A percentile compares a stretch with the other conserved stretches of the same genome.
These are phyloP conservation scores for Paramecium biaurelia DNA, from an alignment of 73 alveolate species.

Conservation along the genomic window DNA sequence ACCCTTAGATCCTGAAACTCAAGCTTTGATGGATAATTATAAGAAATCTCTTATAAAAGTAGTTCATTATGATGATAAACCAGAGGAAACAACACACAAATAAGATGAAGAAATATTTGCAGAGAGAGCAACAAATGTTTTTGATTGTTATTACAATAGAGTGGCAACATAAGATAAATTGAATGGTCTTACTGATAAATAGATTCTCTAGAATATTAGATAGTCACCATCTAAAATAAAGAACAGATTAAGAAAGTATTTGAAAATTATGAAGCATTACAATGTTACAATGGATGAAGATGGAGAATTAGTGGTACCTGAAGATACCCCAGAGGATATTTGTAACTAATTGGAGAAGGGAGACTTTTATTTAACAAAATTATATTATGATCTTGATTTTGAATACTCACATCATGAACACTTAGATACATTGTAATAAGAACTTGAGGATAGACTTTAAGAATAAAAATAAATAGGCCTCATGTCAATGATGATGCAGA, in stretches of 20 bases:
- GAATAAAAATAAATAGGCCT: neutral
- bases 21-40: conserved; percentile 7
- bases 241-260: neutral
- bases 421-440: neutral
- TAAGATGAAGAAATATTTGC: neutral
- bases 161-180: neutral
- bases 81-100: neutral
- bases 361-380: neutral
- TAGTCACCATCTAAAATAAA: conserved; percentile 28
- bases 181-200: neutral
- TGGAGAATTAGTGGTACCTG: neutral
- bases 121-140: conserved; percentile 37
- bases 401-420: conserved; percentile 30
- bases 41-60: neutral
- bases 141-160: conserved; percentile 27
- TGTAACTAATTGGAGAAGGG: neutral
- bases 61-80: neutral
- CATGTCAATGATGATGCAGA: neutral
- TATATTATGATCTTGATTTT: neutral
- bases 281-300: neutral
- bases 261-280: neutral
- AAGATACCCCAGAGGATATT: neutral
- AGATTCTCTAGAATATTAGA: neutral
- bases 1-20: neutral
- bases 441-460: neutral